These are phyloP conservation scores for Colletotrichum kahawae DNA, from an alignment of 2,329 filamentous ascomycete genomes.

Conservation along the genomic window DNA sequence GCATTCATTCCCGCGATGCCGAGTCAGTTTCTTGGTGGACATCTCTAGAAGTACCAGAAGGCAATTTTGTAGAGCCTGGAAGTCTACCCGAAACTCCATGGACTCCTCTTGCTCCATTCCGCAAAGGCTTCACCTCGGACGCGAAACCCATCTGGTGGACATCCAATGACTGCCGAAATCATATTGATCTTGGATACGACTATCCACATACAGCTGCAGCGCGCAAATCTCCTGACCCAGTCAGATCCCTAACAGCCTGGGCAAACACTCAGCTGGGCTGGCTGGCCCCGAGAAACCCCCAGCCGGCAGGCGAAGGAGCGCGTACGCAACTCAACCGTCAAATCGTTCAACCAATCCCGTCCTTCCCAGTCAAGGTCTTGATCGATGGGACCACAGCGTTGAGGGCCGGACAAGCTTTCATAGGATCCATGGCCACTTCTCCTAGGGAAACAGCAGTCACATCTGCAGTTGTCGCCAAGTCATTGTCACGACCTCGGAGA, in stretches of 20 bases:
- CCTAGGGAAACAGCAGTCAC: not conserved
- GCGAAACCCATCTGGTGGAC: not conserved
- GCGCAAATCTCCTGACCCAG: not conserved
- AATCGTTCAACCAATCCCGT: not conserved
- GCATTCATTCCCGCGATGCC: not conserved
- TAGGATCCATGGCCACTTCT: not conserved
- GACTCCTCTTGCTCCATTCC: not conserved
- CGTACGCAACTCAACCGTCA: not conserved
- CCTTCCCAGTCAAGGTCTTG: not conserved
- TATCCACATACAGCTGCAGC: constrained; percentile 2
- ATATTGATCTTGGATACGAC: constrained; percentile 4
- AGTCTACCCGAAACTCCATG: not conserved
- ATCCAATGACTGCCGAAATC: constrained; percentile 1
- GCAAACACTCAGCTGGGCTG: not conserved
- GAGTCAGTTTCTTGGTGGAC: not conserved
- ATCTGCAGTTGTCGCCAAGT: not conserved
- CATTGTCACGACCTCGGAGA: not conserved
- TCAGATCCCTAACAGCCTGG: not conserved
- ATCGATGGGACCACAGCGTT: not conserved
- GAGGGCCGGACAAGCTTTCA: not conserved
- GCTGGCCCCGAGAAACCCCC: not conserved
- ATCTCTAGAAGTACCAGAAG: not conserved
- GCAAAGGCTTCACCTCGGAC: not conserved
- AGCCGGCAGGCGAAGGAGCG: not conserved
- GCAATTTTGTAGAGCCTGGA: not conserved